Evolutionary conservation across 192 early-diverging fungal genomes (phyloP).

Genomic region (Gaertneriomyces semiglobifer): DNA sequence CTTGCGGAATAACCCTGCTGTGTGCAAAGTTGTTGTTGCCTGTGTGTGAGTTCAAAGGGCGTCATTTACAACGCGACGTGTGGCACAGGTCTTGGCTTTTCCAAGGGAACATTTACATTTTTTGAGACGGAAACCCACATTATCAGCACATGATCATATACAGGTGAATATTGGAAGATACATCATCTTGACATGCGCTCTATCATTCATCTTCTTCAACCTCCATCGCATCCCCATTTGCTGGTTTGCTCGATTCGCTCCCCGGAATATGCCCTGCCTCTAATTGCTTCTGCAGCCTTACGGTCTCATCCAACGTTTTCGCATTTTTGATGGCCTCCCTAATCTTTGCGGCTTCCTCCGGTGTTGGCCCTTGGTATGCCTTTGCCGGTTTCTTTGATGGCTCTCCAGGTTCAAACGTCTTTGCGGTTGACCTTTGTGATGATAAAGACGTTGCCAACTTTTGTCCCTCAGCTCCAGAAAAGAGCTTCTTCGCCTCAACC

Average conservation of each 20-base stretch:
- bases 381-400: conserved; percentile 56
- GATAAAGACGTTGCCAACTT: conserved; percentile 47
- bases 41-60: no score
- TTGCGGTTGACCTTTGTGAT: conserved; percentile 57
- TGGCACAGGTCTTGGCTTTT: no score
- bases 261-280: conserved; percentile 47
- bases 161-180: no score
- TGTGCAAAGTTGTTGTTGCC: no score
- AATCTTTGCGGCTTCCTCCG: conserved; percentile 71
- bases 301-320: conserved; percentile 72
- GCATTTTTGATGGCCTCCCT: conserved; percentile 72
- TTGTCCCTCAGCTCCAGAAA: conserved; percentile 63
- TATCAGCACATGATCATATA: no score
- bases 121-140: no score
- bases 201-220: conserved; percentile 10
- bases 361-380: conserved; percentile 53
- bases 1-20: no score
- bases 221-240: conserved; percentile 3
- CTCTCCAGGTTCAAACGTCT: conserved; percentile 85
- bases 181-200: no score
- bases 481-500: conserved; percentile 71
- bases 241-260: neutral
- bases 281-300: conserved; percentile 64
- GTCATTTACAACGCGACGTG: no score
- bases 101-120: no score